Conservation (phyloP, 2,329 filamentous ascomycete genomes). For the Pleomassaria siparia region DNA sequence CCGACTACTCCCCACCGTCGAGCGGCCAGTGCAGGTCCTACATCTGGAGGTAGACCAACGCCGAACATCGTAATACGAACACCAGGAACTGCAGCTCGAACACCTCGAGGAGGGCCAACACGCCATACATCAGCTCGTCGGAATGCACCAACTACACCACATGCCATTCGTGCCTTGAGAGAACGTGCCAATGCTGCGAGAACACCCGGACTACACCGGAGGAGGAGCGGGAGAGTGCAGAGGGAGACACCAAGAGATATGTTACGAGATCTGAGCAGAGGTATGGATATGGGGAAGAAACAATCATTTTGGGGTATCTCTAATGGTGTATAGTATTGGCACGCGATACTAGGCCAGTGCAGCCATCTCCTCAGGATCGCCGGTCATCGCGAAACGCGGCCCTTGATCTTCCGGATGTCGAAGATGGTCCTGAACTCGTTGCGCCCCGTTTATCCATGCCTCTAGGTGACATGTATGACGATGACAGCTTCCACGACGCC, state of each 20-base stretch:
- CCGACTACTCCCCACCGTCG: slow-evolving; percentile 40
- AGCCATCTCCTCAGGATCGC: slow-evolving; percentile 49
- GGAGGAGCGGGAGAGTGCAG: slow-evolving; percentile 51
- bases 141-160: slow-evolving; percentile 55
- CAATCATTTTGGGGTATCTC: not conserved
- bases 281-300: slow-evolving; percentile 30
- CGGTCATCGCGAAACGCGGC: slow-evolving; percentile 33
- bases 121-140: slow-evolving; percentile 37
- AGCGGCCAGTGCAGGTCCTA: slow-evolving; percentile 36
- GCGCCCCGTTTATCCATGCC: slow-evolving; percentile 46
- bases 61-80: slow-evolving; percentile 33
- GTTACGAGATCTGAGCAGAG: slow-evolving; percentile 54
- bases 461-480: slow-evolving; percentile 46
- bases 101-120: slow-evolving; percentile 36
- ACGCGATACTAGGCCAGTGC: slow-evolving; percentile 48
- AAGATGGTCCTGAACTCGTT: slow-evolving; percentile 49
- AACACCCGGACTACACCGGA: slow-evolving; percentile 53
- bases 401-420: slow-evolving; percentile 48
- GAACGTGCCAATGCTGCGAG: slow-evolving; percentile 53
- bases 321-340: slow-evolving; percentile 48
- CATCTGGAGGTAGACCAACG: slow-evolving; percentile 34
- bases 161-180: slow-evolving; percentile 57
- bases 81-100: slow-evolving; percentile 36
- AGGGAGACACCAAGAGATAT: slow-evolving; percentile 59
- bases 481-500: slow-evolving; percentile 44